These are phyloP conservation scores for Phaeosphaeria sp. DNA, from an alignment of 2,329 filamentous ascomycete genomes.

Conservation along the genomic window DNA sequence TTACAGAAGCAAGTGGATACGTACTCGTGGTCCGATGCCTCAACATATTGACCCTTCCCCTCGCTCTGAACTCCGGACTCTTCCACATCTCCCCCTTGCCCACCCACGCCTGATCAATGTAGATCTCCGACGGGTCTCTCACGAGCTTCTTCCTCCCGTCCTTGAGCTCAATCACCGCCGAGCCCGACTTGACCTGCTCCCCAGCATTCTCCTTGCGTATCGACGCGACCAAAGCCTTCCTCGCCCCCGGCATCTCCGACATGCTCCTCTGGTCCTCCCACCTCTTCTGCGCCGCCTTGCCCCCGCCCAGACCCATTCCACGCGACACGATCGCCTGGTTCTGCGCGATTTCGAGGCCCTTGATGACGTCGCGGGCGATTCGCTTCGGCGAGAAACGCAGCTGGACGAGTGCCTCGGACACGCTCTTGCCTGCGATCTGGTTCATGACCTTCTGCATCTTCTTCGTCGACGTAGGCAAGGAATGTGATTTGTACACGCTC, in stretches of 20 bases:
- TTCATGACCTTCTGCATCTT: slow-evolving; percentile 86
- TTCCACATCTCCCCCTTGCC: slow-evolving; percentile 66
- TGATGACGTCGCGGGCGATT: slow-evolving; percentile 78
- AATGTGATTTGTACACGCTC: slow-evolving; percentile 67
- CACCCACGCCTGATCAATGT: slow-evolving; percentile 93
- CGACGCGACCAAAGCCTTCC: background rate
- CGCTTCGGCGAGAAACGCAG: slow-evolving; percentile 97
- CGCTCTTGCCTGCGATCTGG: slow-evolving; percentile 90
- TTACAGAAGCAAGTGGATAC: slow-evolving; percentile 44
- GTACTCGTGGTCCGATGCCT: slow-evolving; percentile 76
- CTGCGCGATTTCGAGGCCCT: slow-evolving; percentile 80
- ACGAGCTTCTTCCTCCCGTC: slow-evolving; percentile 76
- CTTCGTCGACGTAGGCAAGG: slow-evolving; percentile 86
- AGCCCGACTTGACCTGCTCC: slow-evolving; percentile 30
- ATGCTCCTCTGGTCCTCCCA: slow-evolving; percentile 25
- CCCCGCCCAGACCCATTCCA: slow-evolving; percentile 77
- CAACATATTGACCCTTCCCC: slow-evolving; percentile 73
- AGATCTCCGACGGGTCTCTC: slow-evolving; percentile 79
- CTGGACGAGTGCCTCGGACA: slow-evolving; percentile 91
- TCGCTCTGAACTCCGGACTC: slow-evolving; percentile 74
- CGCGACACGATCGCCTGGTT: slow-evolving; percentile 80
- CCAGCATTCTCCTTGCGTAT: slow-evolving; percentile 3
- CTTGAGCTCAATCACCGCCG: slow-evolving; percentile 72
- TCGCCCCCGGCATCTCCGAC: slow-evolving; percentile 11
- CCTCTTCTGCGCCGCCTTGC: slow-evolving; percentile 22